phyloP scores from a whole-genome alignment of 495 filamentous ascomycete species.

The Talaromyces proteolyticus region DNA sequence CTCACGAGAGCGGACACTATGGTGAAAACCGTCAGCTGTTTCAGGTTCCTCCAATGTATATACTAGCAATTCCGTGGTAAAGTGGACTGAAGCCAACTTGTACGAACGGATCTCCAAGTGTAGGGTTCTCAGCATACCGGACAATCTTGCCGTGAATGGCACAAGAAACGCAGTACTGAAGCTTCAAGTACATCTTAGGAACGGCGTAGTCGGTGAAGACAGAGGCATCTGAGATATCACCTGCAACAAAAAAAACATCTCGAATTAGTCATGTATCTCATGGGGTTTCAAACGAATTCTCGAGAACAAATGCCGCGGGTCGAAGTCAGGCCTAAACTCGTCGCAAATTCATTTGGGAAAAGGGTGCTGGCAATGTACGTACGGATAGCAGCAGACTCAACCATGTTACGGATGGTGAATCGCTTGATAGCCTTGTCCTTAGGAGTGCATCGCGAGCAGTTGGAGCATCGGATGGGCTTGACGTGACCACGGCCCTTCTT shows the following conservation, averaged over 20 bases:
- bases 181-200: conserved; percentile 99
- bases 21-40: conserved; percentile 17
- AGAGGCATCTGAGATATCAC: conserved; percentile 99
- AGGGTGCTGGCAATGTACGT: conserved; percentile 42
- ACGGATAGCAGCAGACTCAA: conserved; percentile 99
- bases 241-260: conserved; percentile 37
- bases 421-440: conserved; percentile 99
- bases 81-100: no score
- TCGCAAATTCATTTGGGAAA: background rate
- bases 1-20: conserved; percentile 92
- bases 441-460: conserved; percentile 99
- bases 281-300: background rate
- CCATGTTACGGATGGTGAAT: conserved; percentile 99
- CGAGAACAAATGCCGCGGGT: background rate
- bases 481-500: conserved; percentile 99
- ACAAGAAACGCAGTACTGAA: conserved; percentile 99
- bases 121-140: conserved; percentile 62
- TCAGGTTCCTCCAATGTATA: background rate
- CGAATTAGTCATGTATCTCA: background rate
- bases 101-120: no score
- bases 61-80: background rate
- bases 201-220: conserved; percentile 99
- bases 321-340: background rate
- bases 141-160: conserved; percentile 99
- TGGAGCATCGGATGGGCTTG: conserved; percentile 99